Base-by-base conservation (phyloP, 169 alveolate species). In the Cryptosporidium meleagridis region DNA sequence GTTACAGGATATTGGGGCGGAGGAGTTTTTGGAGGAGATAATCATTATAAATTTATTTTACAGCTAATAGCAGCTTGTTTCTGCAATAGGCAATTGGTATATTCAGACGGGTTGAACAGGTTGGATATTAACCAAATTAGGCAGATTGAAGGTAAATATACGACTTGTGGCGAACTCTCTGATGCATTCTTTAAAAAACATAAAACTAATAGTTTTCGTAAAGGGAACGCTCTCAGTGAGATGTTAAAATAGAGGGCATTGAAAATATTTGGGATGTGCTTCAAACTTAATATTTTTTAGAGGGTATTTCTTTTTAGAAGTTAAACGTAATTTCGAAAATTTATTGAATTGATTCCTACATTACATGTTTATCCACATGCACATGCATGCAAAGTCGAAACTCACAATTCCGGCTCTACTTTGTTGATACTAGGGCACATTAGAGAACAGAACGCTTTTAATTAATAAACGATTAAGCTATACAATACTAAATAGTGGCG, bases 1-100 rank as follows among this genome's bases (percentile, higher is more conserved):
- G 71, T 75, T 33, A 52, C 62, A 8, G 72, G 86, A 33, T 53
- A 53, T n/a, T 75, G 71, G 70, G 86, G 86, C 1, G 71, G 86
- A 12, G 72, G 72, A n/a, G 72, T 59, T 14, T 75, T 59, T 59
- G 72, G 86, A 12, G 86, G 71, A n/a, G 70, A 75, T 31, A 33
- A 5, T 21, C 23, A 1, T 23, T 55, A 21, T 29, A 75, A 75
- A 55, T 75, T 75, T 55, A 0, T 75, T 12, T n/a, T 53, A 26
- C 71, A 75, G 21, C 4, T 55, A 37, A 55, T 75, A 26, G 71
- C 59, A 5, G 35, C 86, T 8, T 75, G 71, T 23, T 41, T 35
- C 18, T 75, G 71, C 31, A 75, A 35, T 18, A 75, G 86, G 39
- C 9, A 2, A 37, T 12, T 75, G 58, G 86, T 52, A 6, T 75